phyloP scores from a whole-genome alignment of 306 rosid species.

The Lathyrus oleraceus region DNA sequence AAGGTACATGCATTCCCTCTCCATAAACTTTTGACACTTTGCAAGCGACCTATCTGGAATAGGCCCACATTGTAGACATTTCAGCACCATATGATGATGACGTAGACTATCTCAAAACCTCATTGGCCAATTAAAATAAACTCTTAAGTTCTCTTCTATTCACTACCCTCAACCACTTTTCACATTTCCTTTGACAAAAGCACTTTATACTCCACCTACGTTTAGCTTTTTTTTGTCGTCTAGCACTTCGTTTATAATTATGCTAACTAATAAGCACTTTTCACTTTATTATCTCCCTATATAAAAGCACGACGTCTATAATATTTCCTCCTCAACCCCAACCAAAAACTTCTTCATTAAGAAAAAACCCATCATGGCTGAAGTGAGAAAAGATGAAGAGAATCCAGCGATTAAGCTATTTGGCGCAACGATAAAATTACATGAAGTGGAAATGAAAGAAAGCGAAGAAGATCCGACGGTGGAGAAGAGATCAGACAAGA shows the following conservation, averaged over 20 bases:
- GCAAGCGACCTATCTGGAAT: constrained; percentile 49
- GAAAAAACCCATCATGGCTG: constrained; percentile 44
- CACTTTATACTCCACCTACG: constrained; percentile 43
- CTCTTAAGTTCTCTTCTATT: constrained; percentile 29
- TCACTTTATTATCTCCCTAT: constrained; percentile 25
- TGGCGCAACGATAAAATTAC: constrained; percentile 63
- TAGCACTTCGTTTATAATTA: constrained; percentile 35
- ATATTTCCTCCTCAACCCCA: constrained; percentile 24
- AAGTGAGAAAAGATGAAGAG: constrained; percentile 42
- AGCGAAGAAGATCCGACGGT: constrained; percentile 39
- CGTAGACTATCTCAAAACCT: constrained; percentile 37
- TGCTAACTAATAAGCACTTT: constrained; percentile 39
- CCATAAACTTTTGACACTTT: constrained; percentile 49
- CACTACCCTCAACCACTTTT: constrained; percentile 27
- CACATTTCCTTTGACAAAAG: constrained; percentile 18
- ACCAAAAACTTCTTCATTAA: constrained; percentile 32
- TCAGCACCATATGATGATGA: constrained; percentile 44
- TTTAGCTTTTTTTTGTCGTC: constrained; percentile 33
- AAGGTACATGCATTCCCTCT: constrained; percentile 38
- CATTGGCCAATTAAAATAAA: background rate
- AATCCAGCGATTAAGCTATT: constrained; percentile 78
- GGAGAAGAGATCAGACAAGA: constrained; percentile 71
- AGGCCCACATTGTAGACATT: constrained; percentile 49
- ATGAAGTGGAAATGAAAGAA: constrained; percentile 41
- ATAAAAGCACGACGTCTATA: constrained; percentile 23